phyloP scores from a whole-genome alignment of 2,329 filamentous ascomycete genomes.

The Phialemonium atrogriseum region DNA sequence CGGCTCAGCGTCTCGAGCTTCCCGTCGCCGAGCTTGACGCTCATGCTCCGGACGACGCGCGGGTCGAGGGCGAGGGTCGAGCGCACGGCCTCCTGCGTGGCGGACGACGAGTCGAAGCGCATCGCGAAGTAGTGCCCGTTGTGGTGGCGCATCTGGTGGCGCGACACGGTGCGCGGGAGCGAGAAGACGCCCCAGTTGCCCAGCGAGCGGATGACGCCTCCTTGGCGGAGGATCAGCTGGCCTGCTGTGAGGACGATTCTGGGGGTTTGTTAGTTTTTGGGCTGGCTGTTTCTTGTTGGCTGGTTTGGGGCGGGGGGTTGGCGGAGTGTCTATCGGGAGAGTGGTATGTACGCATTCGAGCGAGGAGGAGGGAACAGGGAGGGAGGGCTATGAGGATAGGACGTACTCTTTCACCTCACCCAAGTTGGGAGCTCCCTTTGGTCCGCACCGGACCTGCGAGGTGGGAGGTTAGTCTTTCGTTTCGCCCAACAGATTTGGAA shows the following conservation, averaged over 20 bases:
- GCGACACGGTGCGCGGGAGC: slow-evolving; percentile 70
- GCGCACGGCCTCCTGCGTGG: slow-evolving; percentile 66
- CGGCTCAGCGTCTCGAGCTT: slow-evolving; percentile 62
- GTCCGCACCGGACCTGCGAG: slow-evolving; percentile 76
- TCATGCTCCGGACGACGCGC: slow-evolving; percentile 76
- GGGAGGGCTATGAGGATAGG: slow-evolving; percentile 4
- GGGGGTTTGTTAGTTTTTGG: too few relatives aligned
- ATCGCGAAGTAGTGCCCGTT: slow-evolving; percentile 96
- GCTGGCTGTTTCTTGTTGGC: too few relatives aligned
- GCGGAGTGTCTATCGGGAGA: slow-evolving; percentile 6
- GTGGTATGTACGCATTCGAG: too few relatives aligned
- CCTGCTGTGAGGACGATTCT: slow-evolving; percentile 87
- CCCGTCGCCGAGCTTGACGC: slow-evolving; percentile 81
- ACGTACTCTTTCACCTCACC: slow-evolving; percentile 90
- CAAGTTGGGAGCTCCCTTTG: slow-evolving; percentile 44
- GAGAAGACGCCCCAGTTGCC: slow-evolving; percentile 93
- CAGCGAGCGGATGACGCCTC: slow-evolving; percentile 85
- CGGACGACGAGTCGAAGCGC: slow-evolving; percentile 77
- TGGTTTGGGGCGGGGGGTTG: too few relatives aligned
- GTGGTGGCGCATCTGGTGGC: slow-evolving; percentile 75
- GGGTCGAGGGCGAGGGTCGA: slow-evolving; percentile 77
- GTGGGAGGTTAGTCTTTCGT: neutral
- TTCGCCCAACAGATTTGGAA: neutral
- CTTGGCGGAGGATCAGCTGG: slow-evolving; percentile 69
- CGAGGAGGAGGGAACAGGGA: slow-evolving; percentile 5